Evolutionary conservation across 2,329 filamentous ascomycete species (phyloP).

Genomic region (Colletotrichum eremochloae): DNA sequence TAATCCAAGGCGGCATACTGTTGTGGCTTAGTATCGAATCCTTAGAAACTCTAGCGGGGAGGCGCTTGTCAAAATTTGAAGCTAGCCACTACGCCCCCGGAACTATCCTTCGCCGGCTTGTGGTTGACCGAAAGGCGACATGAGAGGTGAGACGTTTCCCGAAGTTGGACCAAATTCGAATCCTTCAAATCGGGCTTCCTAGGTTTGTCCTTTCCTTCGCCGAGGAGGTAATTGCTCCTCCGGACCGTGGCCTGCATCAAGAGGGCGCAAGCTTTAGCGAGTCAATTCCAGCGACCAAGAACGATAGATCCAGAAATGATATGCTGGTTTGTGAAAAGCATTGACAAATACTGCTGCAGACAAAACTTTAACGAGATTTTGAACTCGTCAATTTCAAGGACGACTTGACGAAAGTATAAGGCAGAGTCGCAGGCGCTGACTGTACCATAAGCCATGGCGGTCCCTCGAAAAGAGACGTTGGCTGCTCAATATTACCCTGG

Average conservation of each 20-base stretch:
- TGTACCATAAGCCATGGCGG: too few species aligned
- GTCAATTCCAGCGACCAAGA: neutral
- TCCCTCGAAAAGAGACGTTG: neutral
- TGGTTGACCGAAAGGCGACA: accelerated
- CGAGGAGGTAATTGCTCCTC: neutral
- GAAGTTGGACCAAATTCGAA: neutral
- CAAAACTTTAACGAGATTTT: neutral
- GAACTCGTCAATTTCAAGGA: too few species aligned
- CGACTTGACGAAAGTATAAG: neutral
- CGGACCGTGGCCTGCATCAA: neutral
- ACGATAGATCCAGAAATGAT: neutral
- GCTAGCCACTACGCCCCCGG: neutral
- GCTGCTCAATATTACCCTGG: neutral
- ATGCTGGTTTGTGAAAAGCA: neutral
- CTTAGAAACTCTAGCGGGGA: neutral
- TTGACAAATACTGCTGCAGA: neutral
- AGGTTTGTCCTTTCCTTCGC: too few species aligned
- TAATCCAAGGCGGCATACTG: neutral
- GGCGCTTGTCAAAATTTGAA: neutral
- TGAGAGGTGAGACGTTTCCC: neutral
- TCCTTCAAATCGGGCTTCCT: neutral
- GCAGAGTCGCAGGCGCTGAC: neutral
- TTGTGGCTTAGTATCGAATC: neutral
- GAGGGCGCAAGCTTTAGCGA: neutral
- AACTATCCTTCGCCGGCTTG: neutral